These are phyloP conservation scores for Cucumis sativus DNA, from an alignment of 306 rosid species.

Conservation along the genomic window DNA sequence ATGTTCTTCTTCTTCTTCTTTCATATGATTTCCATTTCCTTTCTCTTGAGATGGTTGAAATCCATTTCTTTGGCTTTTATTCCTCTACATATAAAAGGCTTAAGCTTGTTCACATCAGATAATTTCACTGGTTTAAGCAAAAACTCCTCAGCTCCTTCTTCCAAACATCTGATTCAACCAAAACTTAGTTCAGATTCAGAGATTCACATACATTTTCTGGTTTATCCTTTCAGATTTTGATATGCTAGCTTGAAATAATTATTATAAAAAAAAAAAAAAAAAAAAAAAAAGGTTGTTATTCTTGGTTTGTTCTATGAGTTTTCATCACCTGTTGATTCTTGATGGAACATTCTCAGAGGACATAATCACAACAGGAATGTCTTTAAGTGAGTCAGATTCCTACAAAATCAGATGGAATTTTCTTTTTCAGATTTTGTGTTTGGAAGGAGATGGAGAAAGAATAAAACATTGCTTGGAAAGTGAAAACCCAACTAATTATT, in stretches of 20 bases:
- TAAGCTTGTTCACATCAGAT: slow-evolving; percentile 65
- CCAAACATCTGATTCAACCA: slow-evolving; percentile 52
- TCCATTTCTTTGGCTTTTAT: slow-evolving; percentile 22
- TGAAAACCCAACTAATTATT: background rate
- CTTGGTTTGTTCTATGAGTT: background rate
- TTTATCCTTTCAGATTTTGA: background rate
- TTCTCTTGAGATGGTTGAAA: slow-evolving; percentile 17
- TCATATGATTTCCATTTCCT: slow-evolving; percentile 21
- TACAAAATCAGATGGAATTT: slow-evolving; percentile 16
- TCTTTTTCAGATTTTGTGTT: slow-evolving; percentile 1
- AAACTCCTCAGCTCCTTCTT: slow-evolving; percentile 85
- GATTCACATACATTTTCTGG: slow-evolving; percentile 1
- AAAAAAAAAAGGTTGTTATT: background rate
- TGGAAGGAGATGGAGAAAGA: background rate
- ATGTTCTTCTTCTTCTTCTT: slow-evolving; percentile 22
- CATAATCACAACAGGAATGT: slow-evolving; percentile 87
- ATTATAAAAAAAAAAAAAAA: no score
- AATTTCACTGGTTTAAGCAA: slow-evolving; percentile 68
- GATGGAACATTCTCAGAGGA: slow-evolving; percentile 85
- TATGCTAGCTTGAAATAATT: background rate
- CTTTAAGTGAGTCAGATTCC: slow-evolving; percentile 72
- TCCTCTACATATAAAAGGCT: slow-evolving; percentile 54
- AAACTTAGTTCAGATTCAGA: slow-evolving; percentile 15
- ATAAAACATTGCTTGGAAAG: background rate
- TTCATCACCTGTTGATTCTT: slow-evolving; percentile 58